phyloP scores from a whole-genome alignment of 2,329 filamentous ascomycete species.

The Claviceps arundinis region DNA sequence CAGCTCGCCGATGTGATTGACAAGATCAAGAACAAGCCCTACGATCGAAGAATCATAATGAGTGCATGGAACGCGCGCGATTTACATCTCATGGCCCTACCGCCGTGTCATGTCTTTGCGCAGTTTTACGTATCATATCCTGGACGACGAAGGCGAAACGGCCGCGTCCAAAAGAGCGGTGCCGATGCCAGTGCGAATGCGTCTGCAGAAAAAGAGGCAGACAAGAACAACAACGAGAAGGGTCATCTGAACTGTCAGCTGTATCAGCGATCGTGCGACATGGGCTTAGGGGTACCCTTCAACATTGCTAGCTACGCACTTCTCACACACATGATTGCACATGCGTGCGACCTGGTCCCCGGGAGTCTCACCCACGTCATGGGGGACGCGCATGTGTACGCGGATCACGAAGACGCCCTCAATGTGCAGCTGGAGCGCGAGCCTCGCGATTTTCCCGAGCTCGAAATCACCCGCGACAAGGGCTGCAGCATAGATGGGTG shows the following conservation, averaged over 20 bases:
- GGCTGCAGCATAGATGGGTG: conserved; percentile 79
- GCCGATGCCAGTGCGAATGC: neutral
- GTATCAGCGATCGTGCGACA: conserved; percentile 91
- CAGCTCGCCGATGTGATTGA: conserved; percentile 83
- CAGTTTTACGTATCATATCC: conserved; percentile 87
- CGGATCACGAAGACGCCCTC: conserved; percentile 82
- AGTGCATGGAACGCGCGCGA: conserved; percentile 90
- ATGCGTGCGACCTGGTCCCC: conserved; percentile 70
- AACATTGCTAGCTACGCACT: conserved; percentile 94
- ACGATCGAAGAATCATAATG: conserved; percentile 80
- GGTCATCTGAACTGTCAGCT: conserved; percentile 76
- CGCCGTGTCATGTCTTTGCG: conserved; percentile 95
- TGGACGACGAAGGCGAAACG: conserved; percentile 10
- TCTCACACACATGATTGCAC: conserved; percentile 87
- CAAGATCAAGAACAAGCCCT: conserved; percentile 72
- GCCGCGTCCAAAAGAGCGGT: neutral
- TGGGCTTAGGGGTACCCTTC: conserved; percentile 94
- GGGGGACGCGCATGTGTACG: conserved; percentile 95
- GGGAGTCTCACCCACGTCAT: conserved; percentile 88
- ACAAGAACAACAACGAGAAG: conserved; percentile 9
- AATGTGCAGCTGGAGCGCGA: conserved; percentile 67
- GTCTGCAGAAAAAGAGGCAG: neutral
- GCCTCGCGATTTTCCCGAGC: conserved; percentile 65
- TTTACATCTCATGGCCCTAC: conserved; percentile 75
- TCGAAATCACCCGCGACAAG: conserved; percentile 57